phyloP scores from a whole-genome alignment of 495 filamentous ascomycete species.

The Daldinia concentrica region DNA sequence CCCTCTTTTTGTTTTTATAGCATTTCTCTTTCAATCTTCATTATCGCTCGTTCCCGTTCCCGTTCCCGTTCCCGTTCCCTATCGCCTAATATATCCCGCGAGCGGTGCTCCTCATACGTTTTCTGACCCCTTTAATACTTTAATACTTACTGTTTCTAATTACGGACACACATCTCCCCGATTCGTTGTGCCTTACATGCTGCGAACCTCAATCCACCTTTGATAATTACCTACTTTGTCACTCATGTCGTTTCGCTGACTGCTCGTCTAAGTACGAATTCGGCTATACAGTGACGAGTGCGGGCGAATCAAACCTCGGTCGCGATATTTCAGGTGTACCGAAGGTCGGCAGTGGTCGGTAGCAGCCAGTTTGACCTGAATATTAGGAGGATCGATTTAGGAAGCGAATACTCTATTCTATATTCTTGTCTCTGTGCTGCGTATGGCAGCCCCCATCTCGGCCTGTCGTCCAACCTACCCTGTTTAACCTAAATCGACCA shows the following conservation, averaged over 20 bases:
- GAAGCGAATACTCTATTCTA: constrained; percentile 9
- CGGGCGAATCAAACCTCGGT: neutral
- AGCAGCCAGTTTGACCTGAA: constrained; percentile 8
- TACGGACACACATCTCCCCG: constrained; percentile 15
- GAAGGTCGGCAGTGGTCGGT: neutral
- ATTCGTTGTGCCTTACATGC: constrained; percentile 16
- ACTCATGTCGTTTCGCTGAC: neutral
- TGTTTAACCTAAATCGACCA: constrained; percentile 30
- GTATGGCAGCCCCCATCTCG: constrained; percentile 44
- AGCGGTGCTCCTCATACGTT: constrained; percentile 30
- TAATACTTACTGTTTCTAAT: constrained; percentile 31
- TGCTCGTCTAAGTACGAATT: neutral
- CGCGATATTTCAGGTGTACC: neutral
- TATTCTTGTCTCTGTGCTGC: constrained; percentile 26
- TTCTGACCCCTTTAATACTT: constrained; percentile 15
- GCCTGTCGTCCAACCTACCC: constrained; percentile 32
- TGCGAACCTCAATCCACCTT: neutral
- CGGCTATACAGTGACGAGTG: constrained; percentile 13
- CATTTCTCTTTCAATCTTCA: constrained; percentile 8
- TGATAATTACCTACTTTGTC: constrained; percentile 10
- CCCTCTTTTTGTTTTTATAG: constrained; percentile 9
- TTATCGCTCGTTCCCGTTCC: neutral
- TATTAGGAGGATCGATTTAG: constrained; percentile 4
- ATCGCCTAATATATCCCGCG: constrained; percentile 14
- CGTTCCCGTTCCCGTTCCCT: too few relatives aligned